phyloP scores from a whole-genome alignment of 768 basidiomycete species.

The Terana coerulea region DNA sequence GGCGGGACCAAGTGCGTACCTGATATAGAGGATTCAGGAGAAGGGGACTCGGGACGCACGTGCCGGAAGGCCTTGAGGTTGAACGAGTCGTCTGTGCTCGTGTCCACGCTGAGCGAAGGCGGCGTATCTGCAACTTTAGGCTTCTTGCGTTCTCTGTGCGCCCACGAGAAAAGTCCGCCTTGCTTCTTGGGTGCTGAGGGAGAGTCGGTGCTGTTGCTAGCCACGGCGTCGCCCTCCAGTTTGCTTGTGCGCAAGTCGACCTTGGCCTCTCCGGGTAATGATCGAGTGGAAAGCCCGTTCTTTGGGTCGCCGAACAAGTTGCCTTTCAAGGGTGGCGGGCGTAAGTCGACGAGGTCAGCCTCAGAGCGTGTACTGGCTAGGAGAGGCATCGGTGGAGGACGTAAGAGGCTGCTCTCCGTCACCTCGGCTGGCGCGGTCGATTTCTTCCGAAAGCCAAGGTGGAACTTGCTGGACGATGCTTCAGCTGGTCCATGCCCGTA shows the following conservation, averaged over 20 bases:
- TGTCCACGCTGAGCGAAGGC: constrained; percentile 17
- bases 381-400: constrained; percentile 16
- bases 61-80: constrained; percentile 76
- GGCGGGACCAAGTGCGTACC: constrained; percentile 26
- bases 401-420: constrained; percentile 30
- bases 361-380: constrained; percentile 41
- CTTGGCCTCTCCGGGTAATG: constrained; percentile 51
- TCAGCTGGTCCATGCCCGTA: constrained; percentile 9
- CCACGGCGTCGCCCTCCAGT: constrained; percentile 8
- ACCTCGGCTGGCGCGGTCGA: constrained; percentile 23
- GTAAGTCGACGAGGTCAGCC: constrained; percentile 37
- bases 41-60: constrained; percentile 45
- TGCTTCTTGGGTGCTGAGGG: constrained; percentile 32
- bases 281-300: constrained; percentile 56
- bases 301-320: constrained; percentile 58
- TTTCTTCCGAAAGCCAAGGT: constrained; percentile 40
- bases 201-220: constrained; percentile 17
- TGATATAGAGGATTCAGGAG: constrained; percentile 19
- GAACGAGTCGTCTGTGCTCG: constrained; percentile 44
- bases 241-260: constrained; percentile 3
- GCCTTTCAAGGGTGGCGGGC: constrained; percentile 61
- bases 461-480: constrained; percentile 42
- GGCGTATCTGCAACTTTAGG: constrained; percentile 33
- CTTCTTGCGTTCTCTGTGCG: constrained; percentile 38
- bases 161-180: constrained; percentile 40